phyloP scores from a whole-genome alignment of 2,329 filamentous ascomycete genomes.

The Ophidiomyces ophidiicola region DNA sequence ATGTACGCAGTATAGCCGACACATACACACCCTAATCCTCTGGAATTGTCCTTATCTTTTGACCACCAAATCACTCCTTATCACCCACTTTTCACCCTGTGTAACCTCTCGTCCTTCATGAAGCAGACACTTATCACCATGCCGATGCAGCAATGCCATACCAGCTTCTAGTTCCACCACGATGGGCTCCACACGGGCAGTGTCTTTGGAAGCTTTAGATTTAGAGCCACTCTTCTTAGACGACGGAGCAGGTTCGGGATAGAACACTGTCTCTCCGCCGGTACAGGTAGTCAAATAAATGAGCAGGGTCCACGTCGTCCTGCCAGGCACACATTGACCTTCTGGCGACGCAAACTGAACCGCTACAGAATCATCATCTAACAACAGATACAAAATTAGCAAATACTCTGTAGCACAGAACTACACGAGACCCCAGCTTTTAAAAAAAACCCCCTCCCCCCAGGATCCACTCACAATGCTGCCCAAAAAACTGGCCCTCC shows the following conservation, averaged over 20 bases:
- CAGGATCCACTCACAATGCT: constrained; percentile 65
- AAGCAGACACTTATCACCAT: constrained; percentile 78
- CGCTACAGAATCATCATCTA: constrained; percentile 78
- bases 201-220: neutral
- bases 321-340: constrained; percentile 38
- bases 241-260: constrained; percentile 49
- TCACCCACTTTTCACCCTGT: constrained; percentile 79
- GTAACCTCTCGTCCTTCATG: constrained; percentile 74
- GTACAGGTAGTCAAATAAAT: constrained; percentile 76
- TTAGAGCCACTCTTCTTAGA: constrained; percentile 6
- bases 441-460: neutral
- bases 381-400: neutral
- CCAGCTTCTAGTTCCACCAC: constrained; percentile 67
- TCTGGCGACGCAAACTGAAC: constrained; percentile 44
- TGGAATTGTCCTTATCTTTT: constrained; percentile 26
- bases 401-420: neutral
- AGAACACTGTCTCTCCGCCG: constrained; percentile 87
- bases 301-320: constrained; percentile 83
- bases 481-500: constrained; percentile 79
- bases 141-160: constrained; percentile 73
- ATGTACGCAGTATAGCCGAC: too few relatives aligned
- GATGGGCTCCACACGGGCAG: constrained; percentile 47
- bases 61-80: constrained; percentile 61
- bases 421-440: neutral
- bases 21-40: too few relatives aligned